Evolutionary conservation across 257 asterid genomes (phyloP).

Genomic region (Agastache rugosa): DNA sequence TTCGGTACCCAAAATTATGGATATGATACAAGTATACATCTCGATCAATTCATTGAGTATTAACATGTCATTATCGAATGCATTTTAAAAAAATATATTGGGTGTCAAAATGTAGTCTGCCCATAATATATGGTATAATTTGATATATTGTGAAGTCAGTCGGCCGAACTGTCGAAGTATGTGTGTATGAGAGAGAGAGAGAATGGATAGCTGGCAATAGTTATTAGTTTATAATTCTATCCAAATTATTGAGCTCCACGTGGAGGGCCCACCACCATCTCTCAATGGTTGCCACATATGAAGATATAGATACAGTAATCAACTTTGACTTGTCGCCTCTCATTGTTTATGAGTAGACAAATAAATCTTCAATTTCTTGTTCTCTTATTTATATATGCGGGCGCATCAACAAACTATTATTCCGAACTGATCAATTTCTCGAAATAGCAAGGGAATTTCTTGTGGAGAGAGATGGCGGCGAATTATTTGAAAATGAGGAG

Average conservation of each 20-base stretch:
- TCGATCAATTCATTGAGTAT: not conserved
- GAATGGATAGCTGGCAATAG: conserved; percentile 37
- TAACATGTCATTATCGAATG: not conserved
- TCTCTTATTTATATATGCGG: not conserved
- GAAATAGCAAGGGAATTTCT: not conserved
- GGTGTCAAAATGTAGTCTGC: not conserved
- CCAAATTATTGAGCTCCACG: conserved; percentile 40
- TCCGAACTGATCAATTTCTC: not conserved
- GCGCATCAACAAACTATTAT: not conserved
- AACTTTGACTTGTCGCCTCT: not conserved
- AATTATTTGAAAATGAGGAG: conserved; percentile 71
- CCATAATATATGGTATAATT: not conserved
- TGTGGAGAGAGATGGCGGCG: conserved; percentile 41
- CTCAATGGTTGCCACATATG: not conserved
- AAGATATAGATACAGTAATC: not conserved
- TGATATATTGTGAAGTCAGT: not conserved
- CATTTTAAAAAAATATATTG: not conserved
- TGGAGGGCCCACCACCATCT: conserved; percentile 20
- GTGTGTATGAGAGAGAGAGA: not conserved
- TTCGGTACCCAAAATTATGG: no score
- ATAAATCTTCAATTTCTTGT: not conserved
- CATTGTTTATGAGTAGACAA: not conserved
- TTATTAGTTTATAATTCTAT: not conserved
- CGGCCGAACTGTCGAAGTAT: not conserved
- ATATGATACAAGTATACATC: no score